Conservation (phyloP, 352 stramenopile species). For the Nothophytophthora sp. region DNA sequence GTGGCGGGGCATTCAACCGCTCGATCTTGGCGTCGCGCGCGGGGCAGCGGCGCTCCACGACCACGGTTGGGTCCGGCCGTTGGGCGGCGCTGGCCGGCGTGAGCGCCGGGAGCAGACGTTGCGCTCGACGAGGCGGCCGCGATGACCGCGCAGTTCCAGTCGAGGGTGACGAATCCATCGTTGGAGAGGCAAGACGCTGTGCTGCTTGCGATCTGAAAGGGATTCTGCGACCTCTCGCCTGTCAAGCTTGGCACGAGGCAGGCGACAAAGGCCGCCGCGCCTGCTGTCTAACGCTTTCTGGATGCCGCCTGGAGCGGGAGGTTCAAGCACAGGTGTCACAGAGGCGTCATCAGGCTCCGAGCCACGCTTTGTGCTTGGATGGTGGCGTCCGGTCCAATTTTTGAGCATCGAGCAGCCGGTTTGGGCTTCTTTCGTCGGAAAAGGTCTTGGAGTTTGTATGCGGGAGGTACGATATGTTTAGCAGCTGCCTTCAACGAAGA, state of each 20-base stretch:
- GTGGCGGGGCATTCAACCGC: constrained; percentile 6
- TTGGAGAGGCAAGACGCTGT: no score
- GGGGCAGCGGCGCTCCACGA: no score
- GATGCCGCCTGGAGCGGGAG: background rate
- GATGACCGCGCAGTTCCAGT: constrained; percentile 13
- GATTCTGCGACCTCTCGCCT: no score
- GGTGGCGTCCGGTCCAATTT: constrained; percentile 11
- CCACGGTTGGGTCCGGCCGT: no score
- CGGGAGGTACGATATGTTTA: no score
- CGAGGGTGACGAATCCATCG: background rate
- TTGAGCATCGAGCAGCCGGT: no score
- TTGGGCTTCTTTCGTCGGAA: no score
- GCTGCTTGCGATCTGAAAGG: background rate
- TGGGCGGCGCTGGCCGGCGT: constrained; percentile 21
- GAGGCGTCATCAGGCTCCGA: no score
- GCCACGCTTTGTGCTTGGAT: no score
- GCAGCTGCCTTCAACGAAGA: constrained; percentile 7
- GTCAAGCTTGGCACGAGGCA: no score
- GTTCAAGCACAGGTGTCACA: constrained; percentile 16
- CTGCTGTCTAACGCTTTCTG: no score
- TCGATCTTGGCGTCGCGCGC: constrained; percentile 26
- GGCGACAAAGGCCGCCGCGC: no score
- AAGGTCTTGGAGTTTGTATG: constrained; percentile 8
- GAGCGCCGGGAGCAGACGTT: constrained; percentile 21
- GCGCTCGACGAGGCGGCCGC: constrained; percentile 9